These are phyloP conservation scores for Irineochytrium annulatum DNA, from an alignment of 192 early-diverging fungal species.

Conservation along the genomic window DNA sequence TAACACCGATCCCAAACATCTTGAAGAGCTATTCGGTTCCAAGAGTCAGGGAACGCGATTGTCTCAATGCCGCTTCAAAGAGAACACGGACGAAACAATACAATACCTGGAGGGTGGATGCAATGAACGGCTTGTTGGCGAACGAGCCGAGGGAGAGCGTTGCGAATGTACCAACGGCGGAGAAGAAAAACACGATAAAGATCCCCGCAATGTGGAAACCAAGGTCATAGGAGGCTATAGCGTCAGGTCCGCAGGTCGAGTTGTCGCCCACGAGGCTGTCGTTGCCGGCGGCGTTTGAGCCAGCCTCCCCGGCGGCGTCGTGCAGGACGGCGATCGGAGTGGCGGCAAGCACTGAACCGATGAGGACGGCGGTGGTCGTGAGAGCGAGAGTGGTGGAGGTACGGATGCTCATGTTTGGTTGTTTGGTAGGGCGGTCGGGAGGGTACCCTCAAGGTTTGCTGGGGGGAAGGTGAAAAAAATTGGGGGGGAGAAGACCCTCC, in stretches of 20 bases:
- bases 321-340: no score
- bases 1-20: slow-evolving; percentile 50
- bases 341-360: no score
- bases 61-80: neutral
- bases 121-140: neutral
- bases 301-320: no score
- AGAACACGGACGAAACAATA: neutral
- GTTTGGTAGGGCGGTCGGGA: no score
- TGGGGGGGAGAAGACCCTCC: no score
- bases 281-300: no score
- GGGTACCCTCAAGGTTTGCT: no score
- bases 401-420: no score
- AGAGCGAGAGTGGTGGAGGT: no score
- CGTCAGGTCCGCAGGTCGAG: slow-evolving; percentile 5
- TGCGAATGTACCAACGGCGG: slow-evolving; percentile 11
- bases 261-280: no score
- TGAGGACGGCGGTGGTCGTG: no score
- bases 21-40: slow-evolving; percentile 31
- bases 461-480: no score
- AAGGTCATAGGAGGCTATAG: slow-evolving; percentile 9
- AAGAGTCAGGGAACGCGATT: neutral
- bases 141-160: slow-evolving; percentile 3
- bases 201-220: slow-evolving; percentile 16
- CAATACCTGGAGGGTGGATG: neutral
- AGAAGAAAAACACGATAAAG: slow-evolving; percentile 15